Conservation (phyloP, 73 alveolate genomes). For the Paramecium primaurelia region DNA sequence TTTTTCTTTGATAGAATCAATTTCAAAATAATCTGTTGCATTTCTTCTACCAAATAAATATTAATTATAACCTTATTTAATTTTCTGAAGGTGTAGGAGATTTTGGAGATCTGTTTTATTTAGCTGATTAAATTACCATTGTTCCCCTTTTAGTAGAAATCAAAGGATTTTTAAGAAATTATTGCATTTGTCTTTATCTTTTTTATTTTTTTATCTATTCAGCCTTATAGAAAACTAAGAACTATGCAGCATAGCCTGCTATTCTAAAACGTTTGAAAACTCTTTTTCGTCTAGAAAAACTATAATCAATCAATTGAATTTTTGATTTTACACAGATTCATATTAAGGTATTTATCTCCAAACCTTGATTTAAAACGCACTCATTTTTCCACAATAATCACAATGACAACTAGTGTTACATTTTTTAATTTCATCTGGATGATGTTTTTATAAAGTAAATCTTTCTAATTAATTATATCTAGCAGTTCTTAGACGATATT, state of each 20-base stretch:
- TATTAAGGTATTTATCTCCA: neutral
- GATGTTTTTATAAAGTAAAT: neutral
- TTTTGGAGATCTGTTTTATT: neutral
- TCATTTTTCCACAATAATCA: neutral
- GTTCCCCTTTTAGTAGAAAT: neutral
- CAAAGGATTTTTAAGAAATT: neutral
- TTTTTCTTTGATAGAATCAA: neutral
- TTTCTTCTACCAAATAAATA: neutral
- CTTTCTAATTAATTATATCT: neutral
- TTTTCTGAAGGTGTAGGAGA: conserved; percentile 6
- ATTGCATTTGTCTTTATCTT: neutral
- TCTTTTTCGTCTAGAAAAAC: conserved; percentile 6
- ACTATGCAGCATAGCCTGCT: neutral
- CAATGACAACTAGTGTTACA: conserved; percentile 9
- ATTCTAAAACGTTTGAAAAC: neutral
- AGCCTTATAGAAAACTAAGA: neutral
- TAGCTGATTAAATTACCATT: neutral
- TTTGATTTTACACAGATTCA: neutral
- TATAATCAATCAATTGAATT: neutral
- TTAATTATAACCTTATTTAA: neutral
- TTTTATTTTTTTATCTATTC: neutral
- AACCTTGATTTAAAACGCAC: neutral
- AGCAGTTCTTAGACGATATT: neutral
- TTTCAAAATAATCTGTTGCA: neutral
- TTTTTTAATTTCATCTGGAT: neutral